Evolutionary conservation across 371 early-diverging fungal genomes (phyloP).

Genomic region (Paraphysoderma sedebokerense): DNA sequence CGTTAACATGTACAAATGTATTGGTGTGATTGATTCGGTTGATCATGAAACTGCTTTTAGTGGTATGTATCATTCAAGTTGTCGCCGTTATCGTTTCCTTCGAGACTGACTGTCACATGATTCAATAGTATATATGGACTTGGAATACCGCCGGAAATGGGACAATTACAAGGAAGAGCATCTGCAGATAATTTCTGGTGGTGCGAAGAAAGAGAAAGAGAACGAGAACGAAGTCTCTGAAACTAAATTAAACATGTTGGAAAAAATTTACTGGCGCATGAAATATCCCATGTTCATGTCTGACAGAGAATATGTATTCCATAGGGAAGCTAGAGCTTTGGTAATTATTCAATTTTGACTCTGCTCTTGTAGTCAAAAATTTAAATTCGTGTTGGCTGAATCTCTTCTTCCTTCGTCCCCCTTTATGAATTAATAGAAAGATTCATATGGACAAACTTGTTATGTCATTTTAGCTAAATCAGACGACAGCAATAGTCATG

Average conservation of each 20-base stretch:
- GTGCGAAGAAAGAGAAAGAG: not conserved
- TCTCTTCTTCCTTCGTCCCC: too few relatives aligned
- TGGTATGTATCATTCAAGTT: not conserved
- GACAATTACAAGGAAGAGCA: not conserved
- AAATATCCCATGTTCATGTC: not conserved
- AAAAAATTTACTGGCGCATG: conserved; percentile 3
- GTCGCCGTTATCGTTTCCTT: too few relatives aligned
- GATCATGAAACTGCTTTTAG: not conserved
- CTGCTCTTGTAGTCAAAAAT: too few relatives aligned
- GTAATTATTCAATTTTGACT: too few relatives aligned
- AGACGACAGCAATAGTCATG: not conserved
- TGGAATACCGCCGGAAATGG: conserved; percentile 1
- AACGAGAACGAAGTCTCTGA: not conserved
- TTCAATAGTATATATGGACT: conserved; percentile 4
- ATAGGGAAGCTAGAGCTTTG: not conserved
- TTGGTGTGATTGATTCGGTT: not conserved
- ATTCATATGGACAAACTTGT: not conserved
- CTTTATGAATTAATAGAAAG: too few relatives aligned
- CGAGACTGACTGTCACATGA: too few relatives aligned
- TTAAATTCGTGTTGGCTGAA: too few relatives aligned
- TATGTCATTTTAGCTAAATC: not conserved
- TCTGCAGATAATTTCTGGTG: not conserved
- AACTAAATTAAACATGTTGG: not conserved
- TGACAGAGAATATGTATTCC: not conserved
- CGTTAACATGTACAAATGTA: conserved; percentile 1